Evolutionary conservation across 2,329 filamentous ascomycete genomes (phyloP).

Genomic region (Hymenoscyphus linearis): DNA sequence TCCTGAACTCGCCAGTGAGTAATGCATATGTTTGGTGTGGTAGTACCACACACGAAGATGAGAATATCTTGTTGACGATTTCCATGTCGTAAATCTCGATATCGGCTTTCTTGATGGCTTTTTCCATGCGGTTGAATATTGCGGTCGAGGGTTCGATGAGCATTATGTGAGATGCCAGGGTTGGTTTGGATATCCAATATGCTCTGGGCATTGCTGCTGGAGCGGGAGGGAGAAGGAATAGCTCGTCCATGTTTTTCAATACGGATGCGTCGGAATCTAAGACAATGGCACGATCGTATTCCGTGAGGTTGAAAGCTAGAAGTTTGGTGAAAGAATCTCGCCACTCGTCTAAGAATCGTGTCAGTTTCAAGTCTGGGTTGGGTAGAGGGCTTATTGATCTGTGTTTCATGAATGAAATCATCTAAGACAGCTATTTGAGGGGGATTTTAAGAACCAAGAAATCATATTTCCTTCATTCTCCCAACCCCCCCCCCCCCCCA

Average conservation of each 20-base stretch:
- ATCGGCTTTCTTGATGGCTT: slow-evolving; percentile 20
- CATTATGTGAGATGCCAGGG: slow-evolving; percentile 56
- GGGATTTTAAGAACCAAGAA: too few species aligned
- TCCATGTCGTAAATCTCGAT: slow-evolving; percentile 48
- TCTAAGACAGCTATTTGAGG: too few species aligned
- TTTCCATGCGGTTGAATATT: slow-evolving; percentile 40
- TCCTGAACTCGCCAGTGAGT: slow-evolving; percentile 51
- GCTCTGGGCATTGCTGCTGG: slow-evolving; percentile 64
- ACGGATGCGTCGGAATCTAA: slow-evolving; percentile 64
- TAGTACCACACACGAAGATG: slow-evolving; percentile 38
- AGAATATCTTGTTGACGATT: slow-evolving; percentile 8
- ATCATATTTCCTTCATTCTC: too few species aligned
- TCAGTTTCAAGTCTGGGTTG: background rate
- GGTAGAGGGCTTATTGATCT: too few species aligned
- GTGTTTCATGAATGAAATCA: too few species aligned
- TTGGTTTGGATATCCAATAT: slow-evolving; percentile 59
- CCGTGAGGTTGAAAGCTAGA: slow-evolving; percentile 60
- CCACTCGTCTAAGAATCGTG: slow-evolving; percentile 17
- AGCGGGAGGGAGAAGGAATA: slow-evolving; percentile 60
- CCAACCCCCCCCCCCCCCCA: too few species aligned
- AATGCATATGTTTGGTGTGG: slow-evolving; percentile 52
- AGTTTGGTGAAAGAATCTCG: slow-evolving; percentile 57
- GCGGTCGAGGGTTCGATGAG: slow-evolving; percentile 53
- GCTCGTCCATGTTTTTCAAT: slow-evolving; percentile 61
- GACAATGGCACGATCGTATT: slow-evolving; percentile 41